A percentile compares a stretch with the other conserved stretches of the same genome.
Evolutionary conservation across 2,329 filamentous ascomycete species (phyloP).

Genomic region (Teratosphaeriaceae sp.): DNA sequence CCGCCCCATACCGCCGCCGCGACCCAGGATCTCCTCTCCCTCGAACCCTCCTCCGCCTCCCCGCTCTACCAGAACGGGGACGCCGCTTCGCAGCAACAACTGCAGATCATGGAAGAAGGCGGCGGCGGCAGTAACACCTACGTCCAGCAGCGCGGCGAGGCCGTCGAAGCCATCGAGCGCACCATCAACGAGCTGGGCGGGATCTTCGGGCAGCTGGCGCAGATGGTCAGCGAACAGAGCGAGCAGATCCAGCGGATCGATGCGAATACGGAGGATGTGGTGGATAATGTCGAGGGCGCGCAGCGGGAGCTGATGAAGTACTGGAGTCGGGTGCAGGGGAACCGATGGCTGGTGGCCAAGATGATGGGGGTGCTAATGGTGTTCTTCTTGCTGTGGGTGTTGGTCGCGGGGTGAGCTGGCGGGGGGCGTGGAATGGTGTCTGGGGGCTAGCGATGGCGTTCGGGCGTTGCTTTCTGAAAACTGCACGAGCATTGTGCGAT

Average conservation of each 20-base stretch:
- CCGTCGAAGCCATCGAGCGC: constrained; percentile 92
- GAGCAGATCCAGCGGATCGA: constrained; percentile 98
- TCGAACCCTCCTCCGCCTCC: constrained; percentile 39
- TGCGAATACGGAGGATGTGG: constrained; percentile 94
- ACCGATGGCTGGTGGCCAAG: constrained; percentile 84
- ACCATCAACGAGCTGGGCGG: constrained; percentile 88
- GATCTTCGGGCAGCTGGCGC: constrained; percentile 89
- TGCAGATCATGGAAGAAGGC: constrained; percentile 84
- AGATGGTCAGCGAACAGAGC: constrained; percentile 95
- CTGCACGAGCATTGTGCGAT: too few species aligned
- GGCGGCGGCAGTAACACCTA: constrained; percentile 74
- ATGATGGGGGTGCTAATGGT: constrained; percentile 92
- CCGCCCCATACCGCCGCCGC: constrained; percentile 6
- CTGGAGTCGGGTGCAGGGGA: constrained; percentile 88
- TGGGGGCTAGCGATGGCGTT: neutral
- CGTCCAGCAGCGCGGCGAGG: constrained; percentile 87
- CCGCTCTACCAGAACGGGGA: constrained; percentile 37
- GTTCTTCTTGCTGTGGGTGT: constrained; percentile 41
- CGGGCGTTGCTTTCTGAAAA: neutral
- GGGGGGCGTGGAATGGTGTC: neutral
- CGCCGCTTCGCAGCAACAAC: constrained; percentile 70
- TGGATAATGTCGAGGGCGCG: constrained; percentile 96
- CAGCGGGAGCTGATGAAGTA: constrained; percentile 95
- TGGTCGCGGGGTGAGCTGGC: constrained; percentile 24
- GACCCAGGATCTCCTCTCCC: constrained; percentile 43